Evolutionary conservation across 441 rosid genomes (phyloP).

Genomic region (Raphanus hybrid): DNA sequence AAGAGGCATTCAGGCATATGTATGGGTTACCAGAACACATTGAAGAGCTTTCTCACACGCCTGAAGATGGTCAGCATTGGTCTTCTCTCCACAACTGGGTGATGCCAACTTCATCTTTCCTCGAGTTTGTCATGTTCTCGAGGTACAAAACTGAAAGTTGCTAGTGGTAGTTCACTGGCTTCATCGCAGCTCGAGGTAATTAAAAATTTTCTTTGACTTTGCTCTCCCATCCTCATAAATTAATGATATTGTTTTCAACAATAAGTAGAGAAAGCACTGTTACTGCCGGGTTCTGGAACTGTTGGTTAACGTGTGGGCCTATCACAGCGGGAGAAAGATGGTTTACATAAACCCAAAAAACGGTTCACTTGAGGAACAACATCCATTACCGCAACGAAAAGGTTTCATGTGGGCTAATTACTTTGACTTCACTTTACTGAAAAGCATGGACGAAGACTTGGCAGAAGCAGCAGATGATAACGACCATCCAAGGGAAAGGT

Average conservation of each 20-base stretch:
- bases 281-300: slow-evolving; percentile 90
- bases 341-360: slow-evolving; percentile 83
- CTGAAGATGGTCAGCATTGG: slow-evolving; percentile 91
- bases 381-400: slow-evolving; percentile 61
- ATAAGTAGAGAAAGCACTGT: slow-evolving; percentile 79
- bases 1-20: slow-evolving; percentile 82
- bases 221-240: not conserved
- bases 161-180: slow-evolving; percentile 48
- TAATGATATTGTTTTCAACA: slow-evolving; percentile 15
- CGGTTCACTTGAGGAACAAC: slow-evolving; percentile 80
- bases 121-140: slow-evolving; percentile 93
- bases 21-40: slow-evolving; percentile 69
- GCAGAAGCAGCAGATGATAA: slow-evolving; percentile 98
- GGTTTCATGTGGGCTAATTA: slow-evolving; percentile 83
- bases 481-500: slow-evolving; percentile 69
- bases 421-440: slow-evolving; percentile 73
- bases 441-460: slow-evolving; percentile 96
- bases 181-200: slow-evolving; percentile 77
- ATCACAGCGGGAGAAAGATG: slow-evolving; percentile 88
- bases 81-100: slow-evolving; percentile 96
- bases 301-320: slow-evolving; percentile 96
- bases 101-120: slow-evolving; percentile 97
- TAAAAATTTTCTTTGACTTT: slow-evolving; percentile 11
- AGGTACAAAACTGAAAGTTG: slow-evolving; percentile 59
- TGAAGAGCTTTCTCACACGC: slow-evolving; percentile 98